Evolutionary conservation across 768 basidiomycete species (phyloP).

Genomic region (Dioszegia hungarica): DNA sequence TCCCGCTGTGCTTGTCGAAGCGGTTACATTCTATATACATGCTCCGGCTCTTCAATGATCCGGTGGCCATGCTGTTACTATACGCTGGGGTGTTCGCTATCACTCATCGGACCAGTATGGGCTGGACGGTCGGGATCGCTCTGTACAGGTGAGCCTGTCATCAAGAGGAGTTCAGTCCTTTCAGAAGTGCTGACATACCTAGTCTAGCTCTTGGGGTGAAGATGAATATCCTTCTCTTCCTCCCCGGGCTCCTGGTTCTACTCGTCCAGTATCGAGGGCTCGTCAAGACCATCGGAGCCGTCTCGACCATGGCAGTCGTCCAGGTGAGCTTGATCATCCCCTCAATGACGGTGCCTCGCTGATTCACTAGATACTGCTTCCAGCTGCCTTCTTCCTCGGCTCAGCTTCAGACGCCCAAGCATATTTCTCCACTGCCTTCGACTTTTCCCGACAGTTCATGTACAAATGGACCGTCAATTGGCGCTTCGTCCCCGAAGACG

Average conservation of each 20-base stretch:
- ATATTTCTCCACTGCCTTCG: constrained; percentile 75
- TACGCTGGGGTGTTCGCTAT: constrained; percentile 63
- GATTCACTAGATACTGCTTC: constrained; percentile 64
- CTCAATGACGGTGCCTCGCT: not conserved
- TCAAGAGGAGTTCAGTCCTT: no score
- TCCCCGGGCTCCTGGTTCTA: constrained; percentile 80
- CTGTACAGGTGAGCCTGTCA: constrained; percentile 70
- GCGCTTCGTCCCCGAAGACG: constrained; percentile 75
- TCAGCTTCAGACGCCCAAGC: constrained; percentile 34
- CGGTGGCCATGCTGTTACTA: constrained; percentile 58
- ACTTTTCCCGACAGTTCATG: constrained; percentile 79
- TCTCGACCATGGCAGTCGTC: constrained; percentile 26
- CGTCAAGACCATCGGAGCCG: constrained; percentile 18
- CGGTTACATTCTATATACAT: constrained; percentile 89
- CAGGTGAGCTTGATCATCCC: constrained; percentile 25
- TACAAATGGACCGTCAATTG: constrained; percentile 99
- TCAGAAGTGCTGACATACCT: not conserved
- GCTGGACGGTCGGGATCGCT: constrained; percentile 45
- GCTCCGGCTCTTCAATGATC: constrained; percentile 90
- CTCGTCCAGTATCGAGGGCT: constrained; percentile 60
- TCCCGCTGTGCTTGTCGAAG: constrained; percentile 77
- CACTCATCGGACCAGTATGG: constrained; percentile 58
- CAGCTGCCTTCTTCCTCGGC: constrained; percentile 63
- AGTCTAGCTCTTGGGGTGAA: constrained; percentile 85
- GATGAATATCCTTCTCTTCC: constrained; percentile 86